Evolutionary conservation across 208 protist species (phyloP).

Genomic region (Zelonia costaricensis): DNA sequence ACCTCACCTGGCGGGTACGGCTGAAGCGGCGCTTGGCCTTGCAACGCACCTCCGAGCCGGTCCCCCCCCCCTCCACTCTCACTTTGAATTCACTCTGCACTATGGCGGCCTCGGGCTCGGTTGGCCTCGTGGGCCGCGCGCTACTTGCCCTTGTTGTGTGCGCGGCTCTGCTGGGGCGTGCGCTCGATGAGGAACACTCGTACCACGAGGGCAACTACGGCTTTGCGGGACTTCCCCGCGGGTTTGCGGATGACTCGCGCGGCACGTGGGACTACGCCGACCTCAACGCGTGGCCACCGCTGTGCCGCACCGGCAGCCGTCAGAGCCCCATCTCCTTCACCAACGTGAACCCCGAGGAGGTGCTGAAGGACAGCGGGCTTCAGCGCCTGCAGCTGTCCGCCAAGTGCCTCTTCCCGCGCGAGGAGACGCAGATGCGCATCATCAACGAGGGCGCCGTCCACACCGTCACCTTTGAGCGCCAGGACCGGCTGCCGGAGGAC

Average conservation of each 20-base stretch:
- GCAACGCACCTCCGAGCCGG: too few relatives aligned
- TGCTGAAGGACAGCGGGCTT: conserved; percentile 30
- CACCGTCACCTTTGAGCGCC: conserved; percentile 38
- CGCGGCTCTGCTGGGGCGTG: background rate
- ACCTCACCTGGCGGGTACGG: too few relatives aligned
- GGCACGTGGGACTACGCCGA: conserved; percentile 48
- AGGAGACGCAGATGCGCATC: conserved; percentile 59
- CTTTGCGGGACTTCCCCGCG: conserved; percentile 32
- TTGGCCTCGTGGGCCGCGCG: background rate
- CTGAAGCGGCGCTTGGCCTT: too few relatives aligned
- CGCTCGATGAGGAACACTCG: conserved; percentile 11
- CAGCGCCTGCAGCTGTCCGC: conserved; percentile 53
- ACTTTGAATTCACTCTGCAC: background rate
- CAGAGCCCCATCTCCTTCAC: conserved; percentile 79
- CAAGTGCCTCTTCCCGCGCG: conserved; percentile 47
- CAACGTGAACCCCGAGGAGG: conserved; percentile 48
- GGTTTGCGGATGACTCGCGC: conserved; percentile 12
- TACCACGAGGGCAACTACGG: conserved; percentile 65
- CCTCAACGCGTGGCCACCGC: conserved; percentile 41
- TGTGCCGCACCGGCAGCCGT: conserved; percentile 48
- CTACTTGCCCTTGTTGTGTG: background rate
- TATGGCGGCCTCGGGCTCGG: too few relatives aligned
- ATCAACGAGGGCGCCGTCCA: conserved; percentile 54
- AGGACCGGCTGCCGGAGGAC: conserved; percentile 28
- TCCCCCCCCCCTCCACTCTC: too few relatives aligned